Evolutionary conservation across 768 basidiomycete genomes (phyloP).

Genomic region (Hortiboletus campestris): DNA sequence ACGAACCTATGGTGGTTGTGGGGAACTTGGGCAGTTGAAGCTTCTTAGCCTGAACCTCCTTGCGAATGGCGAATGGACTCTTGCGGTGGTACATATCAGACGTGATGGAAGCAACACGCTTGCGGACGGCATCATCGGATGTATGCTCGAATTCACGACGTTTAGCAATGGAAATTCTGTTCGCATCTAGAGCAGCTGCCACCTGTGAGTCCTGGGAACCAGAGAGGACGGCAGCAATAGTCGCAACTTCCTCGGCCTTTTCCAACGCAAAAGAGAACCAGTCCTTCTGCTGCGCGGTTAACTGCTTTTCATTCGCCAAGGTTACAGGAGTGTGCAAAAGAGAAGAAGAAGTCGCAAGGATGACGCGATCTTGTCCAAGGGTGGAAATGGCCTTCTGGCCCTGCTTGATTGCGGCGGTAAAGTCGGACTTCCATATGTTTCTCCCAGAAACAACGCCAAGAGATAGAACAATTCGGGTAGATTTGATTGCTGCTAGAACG

Average conservation of each 20-base stretch:
- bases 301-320: constrained; percentile 86
- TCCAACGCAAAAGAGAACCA: constrained; percentile 99
- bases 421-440: constrained; percentile 99
- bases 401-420: constrained; percentile 74
- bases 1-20: constrained; percentile 97
- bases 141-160: constrained; percentile 92
- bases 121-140: constrained; percentile 93
- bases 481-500: constrained; percentile 80
- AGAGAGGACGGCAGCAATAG: constrained; percentile 80
- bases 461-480: constrained; percentile 78
- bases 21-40: constrained; percentile 95
- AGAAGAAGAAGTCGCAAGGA: constrained; percentile 94
- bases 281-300: constrained; percentile 85
- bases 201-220: constrained; percentile 77
- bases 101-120: constrained; percentile 91
- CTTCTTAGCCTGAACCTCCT: constrained; percentile 84
- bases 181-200: constrained; percentile 77
- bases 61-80: constrained; percentile 83
- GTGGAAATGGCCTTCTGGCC: constrained; percentile 81
- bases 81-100: constrained; percentile 82
- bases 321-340: constrained; percentile 98
- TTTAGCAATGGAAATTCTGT: constrained; percentile 86
- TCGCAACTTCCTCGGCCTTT: constrained; percentile 89
- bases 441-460: constrained; percentile 97
- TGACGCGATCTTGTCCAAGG: constrained; percentile 85